Evolutionary conservation across 441 rosid genomes (phyloP).

Genomic region (Arabidopsis lyrata): DNA sequence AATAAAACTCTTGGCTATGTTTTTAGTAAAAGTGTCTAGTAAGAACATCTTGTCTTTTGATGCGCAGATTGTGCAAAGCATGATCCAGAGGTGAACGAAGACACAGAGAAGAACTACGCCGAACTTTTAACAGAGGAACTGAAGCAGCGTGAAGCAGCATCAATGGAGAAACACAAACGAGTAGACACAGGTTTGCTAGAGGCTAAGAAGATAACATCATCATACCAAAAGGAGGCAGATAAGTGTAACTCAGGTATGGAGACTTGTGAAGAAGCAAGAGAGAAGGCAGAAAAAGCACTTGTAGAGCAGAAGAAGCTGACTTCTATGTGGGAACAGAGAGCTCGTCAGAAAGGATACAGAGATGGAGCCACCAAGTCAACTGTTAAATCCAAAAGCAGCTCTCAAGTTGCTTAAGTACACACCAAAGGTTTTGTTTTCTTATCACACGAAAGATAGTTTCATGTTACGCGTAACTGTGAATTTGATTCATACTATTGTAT

Average conservation of each 20-base stretch:
- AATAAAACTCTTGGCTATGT: not conserved
- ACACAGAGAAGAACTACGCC: constrained; percentile 77
- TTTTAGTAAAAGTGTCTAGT: not conserved
- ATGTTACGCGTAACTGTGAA: constrained; percentile 1
- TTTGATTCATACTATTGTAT: constrained; percentile 7
- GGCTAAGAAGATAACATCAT: constrained; percentile 91
- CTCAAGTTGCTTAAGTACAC: constrained; percentile 50
- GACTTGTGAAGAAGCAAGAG: constrained; percentile 96
- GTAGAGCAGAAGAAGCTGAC: constrained; percentile 78
- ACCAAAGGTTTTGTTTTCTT: not conserved
- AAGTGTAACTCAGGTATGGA: constrained; percentile 97
- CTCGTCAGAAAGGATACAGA: constrained; percentile 87
- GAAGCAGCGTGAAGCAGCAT: constrained; percentile 78
- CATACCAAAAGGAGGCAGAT: constrained; percentile 96
- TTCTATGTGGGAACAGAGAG: constrained; percentile 76
- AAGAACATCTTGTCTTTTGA: not conserved
- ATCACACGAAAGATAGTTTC: constrained; percentile 25
- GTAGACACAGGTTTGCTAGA: constrained; percentile 81
- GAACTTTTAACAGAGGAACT: constrained; percentile 83
- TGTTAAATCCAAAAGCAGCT: constrained; percentile 59
- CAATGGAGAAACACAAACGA: constrained; percentile 73
- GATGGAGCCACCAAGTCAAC: constrained; percentile 62
- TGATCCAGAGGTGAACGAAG: constrained; percentile 85
- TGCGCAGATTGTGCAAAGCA: constrained; percentile 77
- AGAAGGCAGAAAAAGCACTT: constrained; percentile 74